Base-by-base conservation (phyloP, 257 asterid species). In the Solanum tarapatanum region DNA sequence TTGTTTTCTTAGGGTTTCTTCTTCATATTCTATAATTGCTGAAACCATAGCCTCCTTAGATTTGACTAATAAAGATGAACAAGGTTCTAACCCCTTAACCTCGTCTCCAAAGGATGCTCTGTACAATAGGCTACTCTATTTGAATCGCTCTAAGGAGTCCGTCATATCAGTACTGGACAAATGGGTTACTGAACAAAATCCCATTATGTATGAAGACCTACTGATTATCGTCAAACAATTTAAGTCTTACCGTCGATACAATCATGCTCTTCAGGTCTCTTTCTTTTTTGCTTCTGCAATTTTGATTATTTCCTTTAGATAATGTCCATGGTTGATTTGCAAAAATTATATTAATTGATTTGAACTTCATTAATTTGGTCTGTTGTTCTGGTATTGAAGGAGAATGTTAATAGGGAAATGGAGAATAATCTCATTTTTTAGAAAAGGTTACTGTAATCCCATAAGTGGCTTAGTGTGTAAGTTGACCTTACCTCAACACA, bases 261-360 rank as follows among this genome's bases (percentile, higher is more conserved):
- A 84, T 8, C 80, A 26, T 16, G 82, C 87, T 41, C 82, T 84
- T 70, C 87, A 84, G 87, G 87, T 84, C 30, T 84, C 12, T 36
- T 69, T 36, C 23, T 19, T 33, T 58, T 33, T 41, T 24, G 21
- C 21, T 32, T 60, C 7, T 32, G 13, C 0, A 45, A 45, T 16
- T 13, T 45, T 48, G 37, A 19, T 28, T 80, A 6, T 28, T 80
- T 45, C 2, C 3, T 80, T 77, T 6, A 24, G 24, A 41, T n/a
- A 41, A 14, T 39, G 60, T 24, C 14, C 2, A 8, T 43, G 84
- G 28, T 45, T 45, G 30, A 16, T 41, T 41, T 77, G 62, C 33
- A 1, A 11, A 4, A 41, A 12, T 14, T 3, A 7, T 24, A 39
- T 11, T 73, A 14, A 5, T 30, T 72, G 58, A 37, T 21, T 35